Evolutionary conservation across 2,329 filamentous ascomycete species (phyloP).

Genomic region (Phialophora verrucosa): DNA sequence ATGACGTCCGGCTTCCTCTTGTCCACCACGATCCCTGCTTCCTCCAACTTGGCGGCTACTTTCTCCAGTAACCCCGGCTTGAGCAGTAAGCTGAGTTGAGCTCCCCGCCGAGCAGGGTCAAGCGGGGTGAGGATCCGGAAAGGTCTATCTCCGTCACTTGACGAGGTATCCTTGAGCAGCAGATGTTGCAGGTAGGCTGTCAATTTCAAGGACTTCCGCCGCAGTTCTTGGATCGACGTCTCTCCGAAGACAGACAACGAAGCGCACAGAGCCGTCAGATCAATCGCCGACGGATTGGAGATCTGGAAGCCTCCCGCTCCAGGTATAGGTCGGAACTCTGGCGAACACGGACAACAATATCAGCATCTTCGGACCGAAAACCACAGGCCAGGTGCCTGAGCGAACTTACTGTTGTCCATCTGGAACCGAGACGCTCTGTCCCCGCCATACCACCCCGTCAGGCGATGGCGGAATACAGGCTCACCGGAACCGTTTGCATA

Average conservation of each 20-base stretch:
- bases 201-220: slow-evolving; percentile 72
- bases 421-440: slow-evolving; percentile 77
- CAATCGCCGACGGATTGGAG: slow-evolving; percentile 79
- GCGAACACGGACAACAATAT: slow-evolving; percentile 41
- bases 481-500: slow-evolving; percentile 33
- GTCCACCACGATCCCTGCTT: slow-evolving; percentile 75
- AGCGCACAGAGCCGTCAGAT: slow-evolving; percentile 74
- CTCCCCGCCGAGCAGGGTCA: slow-evolving; percentile 71
- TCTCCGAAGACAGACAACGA: slow-evolving; percentile 75
- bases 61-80: slow-evolving; percentile 70
- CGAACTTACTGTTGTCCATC: slow-evolving; percentile 70
- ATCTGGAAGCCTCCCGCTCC: slow-evolving; percentile 83
- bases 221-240: slow-evolving; percentile 71
- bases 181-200: slow-evolving; percentile 79
- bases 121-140: slow-evolving; percentile 73
- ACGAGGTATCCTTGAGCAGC: slow-evolving; percentile 51
- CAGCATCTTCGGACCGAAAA: background rate
- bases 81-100: slow-evolving; percentile 79
- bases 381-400: background rate
- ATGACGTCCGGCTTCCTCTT: slow-evolving; percentile 86
- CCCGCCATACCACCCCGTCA: slow-evolving; percentile 87
- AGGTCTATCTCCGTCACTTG: slow-evolving; percentile 45
- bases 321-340: slow-evolving; percentile 72
- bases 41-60: slow-evolving; percentile 67
- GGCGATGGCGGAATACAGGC: slow-evolving; percentile 64